phyloP scores from a whole-genome alignment of 2,329 filamentous ascomycete genomes.

The Aspergillus japonicus region DNA sequence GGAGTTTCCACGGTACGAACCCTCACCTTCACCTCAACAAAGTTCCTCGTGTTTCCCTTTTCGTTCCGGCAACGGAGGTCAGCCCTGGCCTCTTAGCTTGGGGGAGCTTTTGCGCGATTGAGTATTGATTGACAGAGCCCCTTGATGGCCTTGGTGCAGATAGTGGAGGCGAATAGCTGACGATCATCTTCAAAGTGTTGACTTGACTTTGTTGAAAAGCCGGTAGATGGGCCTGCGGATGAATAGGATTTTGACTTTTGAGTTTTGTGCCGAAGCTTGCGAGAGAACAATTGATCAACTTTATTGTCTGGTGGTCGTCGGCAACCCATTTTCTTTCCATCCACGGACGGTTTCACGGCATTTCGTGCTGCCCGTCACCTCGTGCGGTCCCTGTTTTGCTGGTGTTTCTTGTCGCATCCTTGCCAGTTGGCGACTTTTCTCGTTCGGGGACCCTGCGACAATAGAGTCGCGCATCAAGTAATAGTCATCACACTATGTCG shows the following conservation, averaged over 20 bases:
- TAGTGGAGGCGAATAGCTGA: slow-evolving; percentile 2
- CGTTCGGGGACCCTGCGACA: no score
- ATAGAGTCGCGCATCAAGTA: no score
- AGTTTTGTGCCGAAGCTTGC: not conserved
- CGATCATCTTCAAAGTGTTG: not conserved
- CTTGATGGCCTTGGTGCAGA: not conserved
- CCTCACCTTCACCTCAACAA: not conserved
- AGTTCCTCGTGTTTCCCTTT: slow-evolving; percentile 5
- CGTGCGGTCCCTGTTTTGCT: no score
- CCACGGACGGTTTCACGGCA: no score
- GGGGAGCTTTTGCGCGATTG: slow-evolving; percentile 16
- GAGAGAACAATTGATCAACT: not conserved
- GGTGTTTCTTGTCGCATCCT: no score
- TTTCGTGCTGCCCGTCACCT: no score
- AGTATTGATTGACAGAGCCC: slow-evolving; percentile 15
- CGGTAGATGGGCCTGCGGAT: not conserved
- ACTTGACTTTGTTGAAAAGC: not conserved
- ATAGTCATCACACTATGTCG: no score
- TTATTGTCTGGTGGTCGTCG: not conserved
- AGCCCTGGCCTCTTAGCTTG: not conserved
- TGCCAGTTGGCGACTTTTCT: no score
- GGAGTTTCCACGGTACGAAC: not conserved
- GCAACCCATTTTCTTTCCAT: not conserved
- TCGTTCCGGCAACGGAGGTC: slow-evolving; percentile 3
- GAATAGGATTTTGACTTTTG: not conserved